These are phyloP conservation scores for Aspergillus floridensis DNA, from an alignment of 2,329 filamentous ascomycete species.

Conservation along the genomic window DNA sequence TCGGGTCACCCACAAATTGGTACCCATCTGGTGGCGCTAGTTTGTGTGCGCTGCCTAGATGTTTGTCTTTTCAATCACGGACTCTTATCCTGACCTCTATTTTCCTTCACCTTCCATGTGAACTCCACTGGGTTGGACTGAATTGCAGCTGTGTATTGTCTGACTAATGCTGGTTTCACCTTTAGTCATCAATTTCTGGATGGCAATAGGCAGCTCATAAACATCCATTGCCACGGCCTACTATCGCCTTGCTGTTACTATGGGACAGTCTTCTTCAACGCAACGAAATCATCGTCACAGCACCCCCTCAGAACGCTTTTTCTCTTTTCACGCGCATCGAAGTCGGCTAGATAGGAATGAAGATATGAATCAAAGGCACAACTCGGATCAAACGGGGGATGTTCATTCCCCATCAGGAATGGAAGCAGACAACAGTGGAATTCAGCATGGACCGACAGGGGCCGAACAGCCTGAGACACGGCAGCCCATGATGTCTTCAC, in stretches of 20 bases:
- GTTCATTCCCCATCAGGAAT: conserved; percentile 16
- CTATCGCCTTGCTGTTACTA: conserved; percentile 31
- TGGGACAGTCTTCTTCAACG: conserved; percentile 45
- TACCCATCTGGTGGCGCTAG: conserved; percentile 1
- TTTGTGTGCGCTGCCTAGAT: conserved; percentile 7
- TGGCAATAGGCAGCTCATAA: conserved; percentile 32
- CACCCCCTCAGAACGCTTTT: conserved; percentile 22
- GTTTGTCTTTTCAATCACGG: conserved; percentile 9
- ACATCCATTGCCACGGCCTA: conserved; percentile 20
- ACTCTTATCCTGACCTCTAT: background rate
- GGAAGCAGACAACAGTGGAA: conserved; percentile 16
- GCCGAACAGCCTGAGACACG: conserved; percentile 16
- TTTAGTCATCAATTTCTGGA: conserved; percentile 27
- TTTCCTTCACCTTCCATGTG: background rate
- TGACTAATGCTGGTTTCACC: conserved; percentile 21
- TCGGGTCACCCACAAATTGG: background rate
- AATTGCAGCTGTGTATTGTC: conserved; percentile 5
- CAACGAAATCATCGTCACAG: conserved; percentile 36
- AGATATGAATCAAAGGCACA: conserved; percentile 33
- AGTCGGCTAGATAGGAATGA: conserved; percentile 31
- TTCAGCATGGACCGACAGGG: conserved; percentile 14
- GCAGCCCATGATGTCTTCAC: conserved; percentile 18
- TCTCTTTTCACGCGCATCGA: conserved; percentile 21
- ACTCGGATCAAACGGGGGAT: conserved; percentile 27
- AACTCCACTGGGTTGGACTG: background rate